A percentile compares a stretch with the other conserved stretches of the same genome.
Evolutionary conservation across 176 grass and related monocot genomes (phyloP).

Genomic region (Cenchrus purpureus): DNA sequence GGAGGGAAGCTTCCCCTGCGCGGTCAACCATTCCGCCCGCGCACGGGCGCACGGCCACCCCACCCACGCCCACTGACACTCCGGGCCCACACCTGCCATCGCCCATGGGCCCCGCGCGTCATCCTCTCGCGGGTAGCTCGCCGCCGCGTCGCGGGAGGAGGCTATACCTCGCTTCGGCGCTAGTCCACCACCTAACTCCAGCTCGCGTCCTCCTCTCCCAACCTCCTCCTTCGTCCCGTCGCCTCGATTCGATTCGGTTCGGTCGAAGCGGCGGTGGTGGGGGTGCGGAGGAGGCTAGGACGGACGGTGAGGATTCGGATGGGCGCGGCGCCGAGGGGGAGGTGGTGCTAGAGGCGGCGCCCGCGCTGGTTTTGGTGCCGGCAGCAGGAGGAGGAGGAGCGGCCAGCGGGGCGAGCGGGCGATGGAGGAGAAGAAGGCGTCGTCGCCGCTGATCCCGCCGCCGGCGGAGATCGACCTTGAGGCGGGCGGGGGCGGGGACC

Average conservation of each 20-base stretch:
- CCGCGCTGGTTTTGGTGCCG: background rate
- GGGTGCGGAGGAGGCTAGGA: background rate
- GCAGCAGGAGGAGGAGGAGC: background rate
- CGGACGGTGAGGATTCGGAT: constrained; percentile 18
- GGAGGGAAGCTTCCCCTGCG: constrained; percentile 17
- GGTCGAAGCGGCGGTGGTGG: constrained; percentile 14
- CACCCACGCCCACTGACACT: background rate
- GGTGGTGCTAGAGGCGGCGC: constrained; percentile 31
- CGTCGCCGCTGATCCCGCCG: constrained; percentile 79
- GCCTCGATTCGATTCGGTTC: constrained; percentile 20
- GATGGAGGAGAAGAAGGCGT: constrained; percentile 76
- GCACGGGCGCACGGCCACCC: background rate
- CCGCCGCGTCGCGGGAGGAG: background rate
- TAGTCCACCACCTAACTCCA: constrained; percentile 4
- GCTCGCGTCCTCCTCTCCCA: background rate
- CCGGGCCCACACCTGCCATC: accelerated
- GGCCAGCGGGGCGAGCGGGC: background rate
- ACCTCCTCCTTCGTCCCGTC: background rate
- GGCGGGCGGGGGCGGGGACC: constrained; percentile 73
- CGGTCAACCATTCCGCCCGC: background rate
- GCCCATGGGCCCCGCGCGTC: background rate
- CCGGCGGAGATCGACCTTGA: constrained; percentile 87
- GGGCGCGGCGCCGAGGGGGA: background rate
- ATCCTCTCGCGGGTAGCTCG: background rate
- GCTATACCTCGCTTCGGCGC: constrained; percentile 49